phyloP scores from a whole-genome alignment of 208 protist genomes.

The Acanthamoeba quina region DNA sequence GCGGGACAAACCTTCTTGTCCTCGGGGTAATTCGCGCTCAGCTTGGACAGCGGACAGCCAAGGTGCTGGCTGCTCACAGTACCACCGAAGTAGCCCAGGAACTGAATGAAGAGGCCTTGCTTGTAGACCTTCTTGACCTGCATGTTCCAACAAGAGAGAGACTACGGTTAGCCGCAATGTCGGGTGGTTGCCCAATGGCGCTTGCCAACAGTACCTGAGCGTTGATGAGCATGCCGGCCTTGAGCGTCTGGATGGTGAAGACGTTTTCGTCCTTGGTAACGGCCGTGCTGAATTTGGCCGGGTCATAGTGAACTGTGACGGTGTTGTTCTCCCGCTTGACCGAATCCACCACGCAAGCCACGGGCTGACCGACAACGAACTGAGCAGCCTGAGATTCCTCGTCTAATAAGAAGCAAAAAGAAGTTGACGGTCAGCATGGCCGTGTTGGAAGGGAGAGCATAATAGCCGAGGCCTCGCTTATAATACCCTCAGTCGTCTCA shows the following conservation, averaged over 20 bases:
- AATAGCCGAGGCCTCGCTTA: background rate
- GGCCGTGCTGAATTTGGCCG: background rate
- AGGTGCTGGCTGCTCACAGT: slow-evolving; percentile 18
- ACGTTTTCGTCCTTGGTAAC: slow-evolving; percentile 55
- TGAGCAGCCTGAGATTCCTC: background rate
- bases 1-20: slow-evolving; percentile 47
- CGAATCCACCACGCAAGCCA: slow-evolving; percentile 46
- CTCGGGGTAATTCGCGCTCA: background rate
- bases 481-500: background rate
- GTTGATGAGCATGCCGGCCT: slow-evolving; percentile 63
- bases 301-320: slow-evolving; percentile 22
- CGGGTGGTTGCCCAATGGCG: too few relatives aligned
- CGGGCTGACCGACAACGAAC: slow-evolving; percentile 15
- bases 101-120: slow-evolving; percentile 61
- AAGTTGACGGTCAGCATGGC: background rate
- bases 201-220: background rate
- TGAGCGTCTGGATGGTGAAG: slow-evolving; percentile 53
- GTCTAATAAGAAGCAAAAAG: background rate
- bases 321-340: slow-evolving; percentile 69
- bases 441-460: background rate
- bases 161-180: too few relatives aligned
- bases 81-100: slow-evolving; percentile 61
- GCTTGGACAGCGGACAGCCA: background rate
- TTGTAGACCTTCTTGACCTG: slow-evolving; percentile 68
- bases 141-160: background rate